These are phyloP conservation scores for Zoysia japonica DNA, from an alignment of 176 grass and related monocot genomes.

Conservation along the genomic window DNA sequence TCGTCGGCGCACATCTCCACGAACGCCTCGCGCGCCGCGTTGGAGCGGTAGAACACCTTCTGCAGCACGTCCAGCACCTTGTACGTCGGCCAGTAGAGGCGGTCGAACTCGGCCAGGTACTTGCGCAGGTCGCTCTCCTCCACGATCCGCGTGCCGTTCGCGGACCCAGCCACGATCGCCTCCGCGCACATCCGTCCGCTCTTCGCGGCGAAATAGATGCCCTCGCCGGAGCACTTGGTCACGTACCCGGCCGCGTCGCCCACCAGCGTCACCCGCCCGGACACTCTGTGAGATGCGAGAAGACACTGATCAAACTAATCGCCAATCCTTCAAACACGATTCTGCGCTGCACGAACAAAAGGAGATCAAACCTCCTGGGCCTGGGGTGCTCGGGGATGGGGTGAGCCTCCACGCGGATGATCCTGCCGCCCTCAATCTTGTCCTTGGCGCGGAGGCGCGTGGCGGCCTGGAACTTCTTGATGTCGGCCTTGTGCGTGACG, in stretches of 20 bases:
- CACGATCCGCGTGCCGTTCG: conserved; percentile 77
- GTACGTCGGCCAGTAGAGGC: conserved; percentile 96
- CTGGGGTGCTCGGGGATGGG: conserved; percentile 94
- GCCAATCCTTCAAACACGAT: too few species aligned
- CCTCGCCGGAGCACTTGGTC: conserved; percentile 97
- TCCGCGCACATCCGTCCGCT: conserved; percentile 92
- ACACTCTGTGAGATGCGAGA: conserved; percentile 39
- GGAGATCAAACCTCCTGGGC: conserved; percentile 52
- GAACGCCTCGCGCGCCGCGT: conserved; percentile 86
- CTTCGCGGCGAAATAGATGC: conserved; percentile 98
- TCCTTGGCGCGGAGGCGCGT: conserved; percentile 88
- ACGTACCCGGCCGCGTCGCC: conserved; percentile 96
- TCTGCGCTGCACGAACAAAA: not conserved
- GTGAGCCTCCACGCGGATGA: conserved; percentile 95
- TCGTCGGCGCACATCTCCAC: conserved; percentile 99
- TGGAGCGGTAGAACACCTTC: conserved; percentile 99
- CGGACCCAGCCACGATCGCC: conserved; percentile 80
- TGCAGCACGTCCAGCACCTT: conserved; percentile 98
- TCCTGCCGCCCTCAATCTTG: conserved; percentile 93
- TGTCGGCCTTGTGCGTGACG: conserved; percentile 93
- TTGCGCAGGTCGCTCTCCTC: conserved; percentile 92
- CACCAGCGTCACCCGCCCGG: conserved; percentile 67
- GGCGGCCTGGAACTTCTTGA: conserved; percentile 98
- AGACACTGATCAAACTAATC: too few species aligned
- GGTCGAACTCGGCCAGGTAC: conserved; percentile 91